Evolutionary conservation across 352 stramenopile genomes (phyloP).

Genomic region (Thalassiosira hispida): DNA sequence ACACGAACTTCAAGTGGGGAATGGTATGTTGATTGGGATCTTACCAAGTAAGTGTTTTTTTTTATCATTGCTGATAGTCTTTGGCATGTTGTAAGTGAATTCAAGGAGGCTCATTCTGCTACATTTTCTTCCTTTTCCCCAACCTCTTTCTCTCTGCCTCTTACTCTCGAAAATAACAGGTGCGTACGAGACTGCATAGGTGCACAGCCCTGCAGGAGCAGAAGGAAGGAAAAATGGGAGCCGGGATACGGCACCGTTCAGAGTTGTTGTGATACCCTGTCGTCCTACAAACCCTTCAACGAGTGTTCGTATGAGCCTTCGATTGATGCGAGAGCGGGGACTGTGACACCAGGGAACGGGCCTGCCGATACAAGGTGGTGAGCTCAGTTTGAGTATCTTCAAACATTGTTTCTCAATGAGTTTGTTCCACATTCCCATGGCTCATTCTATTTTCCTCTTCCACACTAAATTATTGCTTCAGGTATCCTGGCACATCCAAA

Average conservation of each 20-base stretch:
- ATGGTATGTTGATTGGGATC: conserved; percentile 38
- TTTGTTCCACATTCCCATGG: no score
- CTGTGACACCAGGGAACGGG: conserved; percentile 1
- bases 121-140: no score
- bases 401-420: no score
- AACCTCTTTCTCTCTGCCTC: no score
- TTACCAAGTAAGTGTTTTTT: conserved; percentile 10
- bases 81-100: no score
- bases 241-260: conserved; percentile 12
- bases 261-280: conserved; percentile 35
- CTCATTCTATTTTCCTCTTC: no score
- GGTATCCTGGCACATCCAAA: conserved; percentile 30
- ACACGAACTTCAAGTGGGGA: neutral
- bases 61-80: neutral
- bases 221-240: conserved; percentile 13
- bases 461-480: neutral
- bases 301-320: no score
- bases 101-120: no score
- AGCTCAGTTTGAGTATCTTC: no score
- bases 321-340: conserved; percentile 15
- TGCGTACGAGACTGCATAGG: conserved; percentile 33
- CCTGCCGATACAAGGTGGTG: no score
- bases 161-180: conserved; percentile 7
- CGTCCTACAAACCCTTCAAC: no score
- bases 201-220: neutral